Evolutionary conservation across 495 filamentous ascomycete species (phyloP), one percentile per base, ranked within the genome.

Genomic region (Amphirosellinia nigrospora): DNA sequence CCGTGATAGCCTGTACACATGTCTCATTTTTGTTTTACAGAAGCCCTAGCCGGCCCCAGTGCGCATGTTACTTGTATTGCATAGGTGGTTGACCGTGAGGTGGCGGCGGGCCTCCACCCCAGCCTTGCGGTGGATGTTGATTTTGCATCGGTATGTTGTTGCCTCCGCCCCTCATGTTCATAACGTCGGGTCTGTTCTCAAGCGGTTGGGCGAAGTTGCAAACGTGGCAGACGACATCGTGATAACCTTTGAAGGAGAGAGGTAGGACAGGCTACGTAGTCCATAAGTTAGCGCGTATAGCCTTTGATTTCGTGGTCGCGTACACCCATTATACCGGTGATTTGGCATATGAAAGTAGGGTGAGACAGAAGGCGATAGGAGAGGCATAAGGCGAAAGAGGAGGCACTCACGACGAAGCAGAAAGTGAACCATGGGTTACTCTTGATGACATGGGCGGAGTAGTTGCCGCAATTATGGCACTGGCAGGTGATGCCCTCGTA

Each of bases 391-490:
- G 28, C n/a, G 45, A 34, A n/a, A 39, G 46, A 62, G 16, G 34
- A 41, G 36, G n/a, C 23, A 80, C 84, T 72, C 74, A 85, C 84
- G 41, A 88, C 68, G 70, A 87, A 88, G 77, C 86, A 88, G 72
- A 88, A 86, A 15, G 86, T 88, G 64, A 88, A 88, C 84, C 86
- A 88, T 0, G 85, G 85, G 61, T 86, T 80, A 50, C 80, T 82
- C 72, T 86, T 86, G 66, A 86, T 79, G 53, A 87, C 84, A 23
- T 78, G 79, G 13, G 78, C 86, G 1, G 79, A 77, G 56, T 82
- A 83, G 77, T 88, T 88, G 19, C 86, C 86, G 75, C 86, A 88
- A 78, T 88, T 87, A 70, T 85, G 80, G 69, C 86, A 88, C 68
- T 85, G 84, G 73, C 86, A 88, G 21, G 81, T 75, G 64, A 86